Conservation (phyloP, 1,284 basidiomycete genomes). For the Fomitopsis betulina region DNA sequence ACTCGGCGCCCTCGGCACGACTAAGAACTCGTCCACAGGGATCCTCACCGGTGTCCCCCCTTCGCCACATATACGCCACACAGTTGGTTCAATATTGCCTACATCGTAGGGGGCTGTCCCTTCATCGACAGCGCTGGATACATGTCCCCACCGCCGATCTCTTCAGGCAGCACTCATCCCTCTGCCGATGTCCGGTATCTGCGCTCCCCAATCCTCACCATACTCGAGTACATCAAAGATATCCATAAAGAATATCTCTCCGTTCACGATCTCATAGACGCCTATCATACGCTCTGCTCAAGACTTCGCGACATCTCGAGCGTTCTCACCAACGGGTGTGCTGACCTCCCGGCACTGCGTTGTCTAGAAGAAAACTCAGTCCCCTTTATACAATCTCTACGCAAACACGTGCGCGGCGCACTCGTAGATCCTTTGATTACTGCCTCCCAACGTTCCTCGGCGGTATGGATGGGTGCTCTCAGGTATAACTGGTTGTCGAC, state of each 20-base stretch:
- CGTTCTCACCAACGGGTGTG: conserved; percentile 15
- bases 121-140: not conserved
- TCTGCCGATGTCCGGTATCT: not conserved
- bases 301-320: conserved; percentile 36
- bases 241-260: conserved; percentile 28
- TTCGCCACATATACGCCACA: not conserved
- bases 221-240: conserved; percentile 40
- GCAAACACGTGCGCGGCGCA: conserved; percentile 42
- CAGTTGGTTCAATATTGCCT: not conserved
- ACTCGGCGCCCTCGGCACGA: not conserved
- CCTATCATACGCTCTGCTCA: conserved; percentile 45
- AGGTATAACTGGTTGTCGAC: not conserved
- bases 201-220: conserved; percentile 37
- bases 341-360: conserved; percentile 27
- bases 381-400: conserved; percentile 35
- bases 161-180: not conserved
- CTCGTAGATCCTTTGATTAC: conserved; percentile 32
- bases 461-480: not conserved
- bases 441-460: not conserved
- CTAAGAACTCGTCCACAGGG: not conserved
- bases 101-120: not conserved
- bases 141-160: not conserved
- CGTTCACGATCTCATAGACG: conserved; percentile 50
- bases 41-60: not conserved
- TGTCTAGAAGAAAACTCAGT: conserved; percentile 24